phyloP scores from a whole-genome alignment of 257 asterid genomes.

The Solanum pinnatisectum region DNA sequence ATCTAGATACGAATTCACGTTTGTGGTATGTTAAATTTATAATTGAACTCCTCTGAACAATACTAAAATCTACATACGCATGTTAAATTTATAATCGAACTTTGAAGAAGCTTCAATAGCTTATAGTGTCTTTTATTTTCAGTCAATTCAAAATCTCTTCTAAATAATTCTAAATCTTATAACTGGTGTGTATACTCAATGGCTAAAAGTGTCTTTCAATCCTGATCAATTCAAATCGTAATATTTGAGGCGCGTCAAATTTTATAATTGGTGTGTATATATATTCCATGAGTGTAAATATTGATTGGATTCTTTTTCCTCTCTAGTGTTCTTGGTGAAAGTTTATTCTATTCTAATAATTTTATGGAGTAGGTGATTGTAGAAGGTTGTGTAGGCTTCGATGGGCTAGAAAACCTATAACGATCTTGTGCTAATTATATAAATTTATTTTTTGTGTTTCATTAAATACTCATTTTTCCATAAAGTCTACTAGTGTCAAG shows the following conservation, averaged over 20 bases:
- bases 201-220: too few species aligned
- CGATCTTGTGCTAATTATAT: neutral
- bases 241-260: rapidly evolving
- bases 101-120: neutral
- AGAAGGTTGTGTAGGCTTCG: neutral
- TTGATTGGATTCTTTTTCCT: neutral
- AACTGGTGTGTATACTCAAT: too few species aligned
- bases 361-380: neutral
- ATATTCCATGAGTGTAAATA: neutral
- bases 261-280: neutral
- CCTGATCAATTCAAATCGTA: too few species aligned
- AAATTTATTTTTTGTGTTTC: neutral
- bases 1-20: too few species aligned
- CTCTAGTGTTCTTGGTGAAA: neutral
- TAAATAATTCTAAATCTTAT: too few species aligned
- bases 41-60: too few species aligned
- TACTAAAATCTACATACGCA: neutral
- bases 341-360: neutral
- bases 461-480: neutral
- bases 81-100: too few species aligned
- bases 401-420: neutral
- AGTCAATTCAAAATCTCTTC: too few species aligned
- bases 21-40: neutral
- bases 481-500: neutral
- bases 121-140: too few species aligned